Conservation (phyloP, 2,329 filamentous ascomycete species). For the Colletotrichum tropicale region DNA sequence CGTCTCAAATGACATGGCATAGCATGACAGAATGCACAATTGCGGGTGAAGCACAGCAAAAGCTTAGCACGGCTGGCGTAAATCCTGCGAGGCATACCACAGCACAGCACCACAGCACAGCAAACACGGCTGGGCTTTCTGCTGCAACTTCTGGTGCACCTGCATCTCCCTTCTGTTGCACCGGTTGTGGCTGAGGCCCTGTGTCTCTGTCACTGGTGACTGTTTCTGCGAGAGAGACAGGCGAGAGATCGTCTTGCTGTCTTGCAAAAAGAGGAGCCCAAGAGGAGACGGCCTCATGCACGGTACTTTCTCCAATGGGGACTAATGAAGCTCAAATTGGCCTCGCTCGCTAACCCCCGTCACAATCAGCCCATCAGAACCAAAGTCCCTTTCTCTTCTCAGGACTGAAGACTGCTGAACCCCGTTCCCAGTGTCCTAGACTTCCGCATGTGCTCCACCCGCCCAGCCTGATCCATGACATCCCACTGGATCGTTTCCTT, state of each 20-base stretch:
- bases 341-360: constrained; percentile 15
- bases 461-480: not conserved
- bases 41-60: not conserved
- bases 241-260: not conserved
- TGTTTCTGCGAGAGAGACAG: not conserved
- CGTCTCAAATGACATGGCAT: not conserved
- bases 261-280: not conserved
- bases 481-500: constrained; percentile 5
- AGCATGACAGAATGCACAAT: not conserved
- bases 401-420: not conserved
- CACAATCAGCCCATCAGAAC: constrained; percentile 18
- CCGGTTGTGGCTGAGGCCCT: constrained; percentile 9
- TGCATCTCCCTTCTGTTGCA: not conserved
- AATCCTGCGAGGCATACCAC: not conserved
- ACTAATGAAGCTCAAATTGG: constrained; percentile 7
- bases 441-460: not conserved
- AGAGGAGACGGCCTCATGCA: constrained; percentile 5
- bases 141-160: constrained; percentile 2
- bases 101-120: not conserved
- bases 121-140: not conserved
- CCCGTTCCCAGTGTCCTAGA: not conserved
- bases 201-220: not conserved
- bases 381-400: not conserved
- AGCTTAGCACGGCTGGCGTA: not conserved
- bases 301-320: constrained; percentile 10